These are phyloP conservation scores for Clitopilus hobsonii DNA, from an alignment of 768 basidiomycete genomes.

Conservation along the genomic window DNA sequence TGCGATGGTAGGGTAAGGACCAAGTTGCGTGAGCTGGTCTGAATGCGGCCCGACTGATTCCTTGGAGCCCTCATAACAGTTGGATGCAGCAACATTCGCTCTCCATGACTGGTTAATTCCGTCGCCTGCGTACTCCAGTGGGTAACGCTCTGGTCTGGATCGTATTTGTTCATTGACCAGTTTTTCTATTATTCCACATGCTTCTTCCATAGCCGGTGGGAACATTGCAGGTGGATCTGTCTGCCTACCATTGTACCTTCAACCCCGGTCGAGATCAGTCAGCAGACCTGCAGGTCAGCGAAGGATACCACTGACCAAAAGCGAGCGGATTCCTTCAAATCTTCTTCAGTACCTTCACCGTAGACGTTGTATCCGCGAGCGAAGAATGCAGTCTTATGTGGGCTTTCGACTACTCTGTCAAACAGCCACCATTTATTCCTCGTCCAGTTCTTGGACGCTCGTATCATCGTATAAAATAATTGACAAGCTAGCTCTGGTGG, in stretches of 20 bases:
- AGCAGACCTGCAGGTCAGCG: neutral
- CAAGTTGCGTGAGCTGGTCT: conserved; percentile 76
- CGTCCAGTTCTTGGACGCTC: conserved; percentile 57
- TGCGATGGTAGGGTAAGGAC: conserved; percentile 82
- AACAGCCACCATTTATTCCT: conserved; percentile 84
- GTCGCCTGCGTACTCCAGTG: conserved; percentile 60
- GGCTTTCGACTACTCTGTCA: conserved; percentile 77
- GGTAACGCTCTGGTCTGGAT: conserved; percentile 49
- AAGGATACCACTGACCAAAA: conserved; percentile 49
- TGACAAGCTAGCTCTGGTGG: conserved; percentile 72
- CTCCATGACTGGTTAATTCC: conserved; percentile 42
- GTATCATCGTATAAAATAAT: conserved; percentile 70
- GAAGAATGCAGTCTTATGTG: conserved; percentile 79
- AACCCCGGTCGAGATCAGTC: conserved; percentile 3
- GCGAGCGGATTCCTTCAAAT: conserved; percentile 70
- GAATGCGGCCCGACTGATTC: conserved; percentile 83
- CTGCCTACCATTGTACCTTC: conserved; percentile 76
- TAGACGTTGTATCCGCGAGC: conserved; percentile 39
- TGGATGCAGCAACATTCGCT: conserved; percentile 83
- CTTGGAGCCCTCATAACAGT: conserved; percentile 78
- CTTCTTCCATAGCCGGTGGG: conserved; percentile 71
- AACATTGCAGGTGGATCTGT: conserved; percentile 55
- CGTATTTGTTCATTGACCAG: conserved; percentile 69
- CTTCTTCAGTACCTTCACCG: conserved; percentile 36
- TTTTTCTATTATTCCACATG: conserved; percentile 64